Evolutionary conservation across 768 basidiomycete species (phyloP), one percentile per base, ranked within the genome.

Genomic region (Hemileccinum rubropunctum): DNA sequence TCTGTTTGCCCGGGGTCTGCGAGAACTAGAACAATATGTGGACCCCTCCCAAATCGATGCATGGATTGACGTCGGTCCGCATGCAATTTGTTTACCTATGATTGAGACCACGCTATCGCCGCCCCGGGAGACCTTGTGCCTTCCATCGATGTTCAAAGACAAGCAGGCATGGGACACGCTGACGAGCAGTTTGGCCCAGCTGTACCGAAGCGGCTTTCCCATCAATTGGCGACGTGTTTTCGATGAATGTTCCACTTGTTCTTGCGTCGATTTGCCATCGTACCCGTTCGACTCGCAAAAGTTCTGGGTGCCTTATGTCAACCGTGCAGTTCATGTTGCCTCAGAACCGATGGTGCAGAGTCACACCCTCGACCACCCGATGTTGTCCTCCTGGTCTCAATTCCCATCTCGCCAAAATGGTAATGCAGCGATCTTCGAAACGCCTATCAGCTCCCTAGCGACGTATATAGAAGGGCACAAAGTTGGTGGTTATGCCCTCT

Each of bases 51-150:
- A 60, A 13, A 61, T 73, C 7, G 72, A 72, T 36, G 73, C 72
- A 0, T 88, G 81, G 80, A 70, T 89, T 8, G 87, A 89, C 63
- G 74, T 88, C 37, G 81, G 86, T 2, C 83, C 86, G 11, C 83
- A 86, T 53, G 68, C 79, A 0, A 73, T 74, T 4, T 74, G 76
- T 13, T 68, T 86, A 3, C 77, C 83, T 0, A 78, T 86, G 76
- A 59, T 89, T 9, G 75, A 73, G 60, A n/a, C 56, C 28, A 53
- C 51, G 14, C 21, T 66, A 34, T 35, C 50, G 21, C 43, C 43
- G 3, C 68, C 72, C 10, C 72, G 71, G 47, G 57, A 68, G 14
- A 54, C 61, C 0, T 34, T 76, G 4, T 64, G 80, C 10, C 66
- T 89, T 28, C 66, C 73, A 0, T 82, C 84, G 1, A 64, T 87